Conservation (phyloP, 2,329 filamentous ascomycete genomes). For the Fusarium haematococcum region DNA sequence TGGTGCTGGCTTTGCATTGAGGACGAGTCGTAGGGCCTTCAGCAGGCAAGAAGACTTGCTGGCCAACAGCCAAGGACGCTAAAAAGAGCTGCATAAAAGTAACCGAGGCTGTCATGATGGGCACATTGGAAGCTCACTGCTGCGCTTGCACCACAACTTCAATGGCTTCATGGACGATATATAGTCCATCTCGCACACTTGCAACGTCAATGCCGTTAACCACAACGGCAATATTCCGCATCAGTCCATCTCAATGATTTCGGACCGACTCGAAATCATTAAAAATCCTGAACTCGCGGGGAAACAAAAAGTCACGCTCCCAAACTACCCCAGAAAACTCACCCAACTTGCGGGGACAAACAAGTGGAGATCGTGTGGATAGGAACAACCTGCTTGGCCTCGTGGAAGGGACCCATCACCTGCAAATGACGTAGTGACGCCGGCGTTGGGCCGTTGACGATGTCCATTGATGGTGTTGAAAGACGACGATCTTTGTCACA, state of each 20-base stretch:
- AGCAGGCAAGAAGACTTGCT: slow-evolving; percentile 44
- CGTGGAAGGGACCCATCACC: background rate
- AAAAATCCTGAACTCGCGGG: slow-evolving; percentile 14
- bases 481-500: slow-evolving; percentile 22
- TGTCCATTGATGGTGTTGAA: slow-evolving; percentile 14
- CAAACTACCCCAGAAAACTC: slow-evolving; percentile 1
- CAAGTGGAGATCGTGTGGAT: background rate
- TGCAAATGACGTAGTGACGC: slow-evolving; percentile 12
- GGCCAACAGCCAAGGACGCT: slow-evolving; percentile 36
- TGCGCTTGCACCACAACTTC: background rate
- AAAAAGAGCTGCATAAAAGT: slow-evolving; percentile 32
- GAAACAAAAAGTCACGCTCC: slow-evolving; percentile 23
- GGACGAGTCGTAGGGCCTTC: slow-evolving; percentile 45
- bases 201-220: background rate
- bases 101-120: slow-evolving; percentile 28
- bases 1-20: slow-evolving; percentile 36
- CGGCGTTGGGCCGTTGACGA: slow-evolving; percentile 14
- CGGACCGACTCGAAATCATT: slow-evolving; percentile 33
- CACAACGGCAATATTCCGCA: slow-evolving; percentile 2
- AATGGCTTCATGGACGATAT: slow-evolving; percentile 1
- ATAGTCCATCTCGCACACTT: background rate
- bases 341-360: background rate
- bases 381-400: background rate
- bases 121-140: background rate
- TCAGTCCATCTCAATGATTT: slow-evolving; percentile 24